These are phyloP conservation scores for Gossypium armourianum DNA, from an alignment of 441 rosid genomes.

Conservation along the genomic window DNA sequence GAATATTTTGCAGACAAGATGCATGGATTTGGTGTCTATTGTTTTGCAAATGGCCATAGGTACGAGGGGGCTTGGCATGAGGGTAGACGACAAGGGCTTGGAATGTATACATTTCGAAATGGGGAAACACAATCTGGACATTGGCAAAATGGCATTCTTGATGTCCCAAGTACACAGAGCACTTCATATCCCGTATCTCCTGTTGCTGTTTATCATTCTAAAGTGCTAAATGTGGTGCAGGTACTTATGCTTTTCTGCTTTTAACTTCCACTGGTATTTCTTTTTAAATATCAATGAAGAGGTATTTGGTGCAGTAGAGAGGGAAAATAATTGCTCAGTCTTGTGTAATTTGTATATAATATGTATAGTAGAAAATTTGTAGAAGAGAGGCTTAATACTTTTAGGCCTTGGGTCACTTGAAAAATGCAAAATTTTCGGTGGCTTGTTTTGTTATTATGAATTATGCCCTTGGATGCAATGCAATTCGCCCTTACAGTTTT, in stretches of 20 bases:
- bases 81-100: conserved; percentile 78
- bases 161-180: conserved; percentile 58
- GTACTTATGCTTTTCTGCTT: conserved; percentile 18
- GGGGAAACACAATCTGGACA: conserved; percentile 80
- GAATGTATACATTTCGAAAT: conserved; percentile 74
- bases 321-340: too few relatives aligned
- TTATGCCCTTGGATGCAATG: background rate
- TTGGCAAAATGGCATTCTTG: conserved; percentile 70
- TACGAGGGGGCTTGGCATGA: conserved; percentile 81
- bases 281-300: too few relatives aligned
- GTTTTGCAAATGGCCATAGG: conserved; percentile 55
- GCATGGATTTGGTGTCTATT: conserved; percentile 66
- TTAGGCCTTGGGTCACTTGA: background rate
- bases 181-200: conserved; percentile 40
- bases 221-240: conserved; percentile 73
- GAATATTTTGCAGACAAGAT: conserved; percentile 72
- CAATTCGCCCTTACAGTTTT: background rate
- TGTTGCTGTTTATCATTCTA: conserved; percentile 67
- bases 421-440: background rate
- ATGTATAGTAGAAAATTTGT: background rate
- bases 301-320: too few relatives aligned
- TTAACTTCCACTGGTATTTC: too few relatives aligned
- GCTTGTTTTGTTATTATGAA: background rate
- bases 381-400: background rate
- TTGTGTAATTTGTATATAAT: too few relatives aligned